Conservation (phyloP, 345 rosid genomes). For the Viola odorata region DNA sequence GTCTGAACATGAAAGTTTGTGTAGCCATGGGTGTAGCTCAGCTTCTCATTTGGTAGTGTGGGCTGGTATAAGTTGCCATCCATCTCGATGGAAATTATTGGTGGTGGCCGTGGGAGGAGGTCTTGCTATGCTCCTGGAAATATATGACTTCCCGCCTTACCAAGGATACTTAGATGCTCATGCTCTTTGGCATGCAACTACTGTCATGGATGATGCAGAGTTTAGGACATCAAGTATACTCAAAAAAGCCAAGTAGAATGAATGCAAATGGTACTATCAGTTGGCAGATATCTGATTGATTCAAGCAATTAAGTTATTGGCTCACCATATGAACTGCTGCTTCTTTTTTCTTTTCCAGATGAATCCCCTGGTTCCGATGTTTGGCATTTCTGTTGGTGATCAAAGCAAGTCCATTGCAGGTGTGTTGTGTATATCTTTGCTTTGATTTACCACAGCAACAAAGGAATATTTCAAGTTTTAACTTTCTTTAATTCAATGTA, state of each 20-base stretch:
- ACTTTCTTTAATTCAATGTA: no score
- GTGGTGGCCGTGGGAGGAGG: conserved; percentile 42
- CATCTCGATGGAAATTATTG: conserved; percentile 78
- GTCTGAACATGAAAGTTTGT: conserved; percentile 72
- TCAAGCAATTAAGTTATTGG: no score
- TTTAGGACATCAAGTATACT: conserved; percentile 48
- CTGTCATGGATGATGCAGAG: conserved; percentile 67
- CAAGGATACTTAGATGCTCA: conserved; percentile 71
- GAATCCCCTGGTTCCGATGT: neutral
- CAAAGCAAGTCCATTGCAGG: no score
- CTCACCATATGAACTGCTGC: neutral
- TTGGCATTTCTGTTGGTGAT: neutral
- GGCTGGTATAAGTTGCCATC: conserved; percentile 64
- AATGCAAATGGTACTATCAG: no score
- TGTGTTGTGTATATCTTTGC: no score
- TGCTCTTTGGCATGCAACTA: conserved; percentile 62
- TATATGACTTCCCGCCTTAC: conserved; percentile 72
- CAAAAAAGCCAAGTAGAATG: conserved; percentile 10
- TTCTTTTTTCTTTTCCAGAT: conserved; percentile 4
- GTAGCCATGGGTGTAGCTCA: conserved; percentile 52
- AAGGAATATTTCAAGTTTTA: no score
- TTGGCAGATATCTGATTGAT: no score
- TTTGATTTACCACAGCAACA: no score
- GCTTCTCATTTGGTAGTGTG: conserved; percentile 73
- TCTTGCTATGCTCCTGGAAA: conserved; percentile 48